Evolutionary conservation across 1,139 yeast genomes (phyloP).

Genomic region (Ashbya aceris): DNA sequence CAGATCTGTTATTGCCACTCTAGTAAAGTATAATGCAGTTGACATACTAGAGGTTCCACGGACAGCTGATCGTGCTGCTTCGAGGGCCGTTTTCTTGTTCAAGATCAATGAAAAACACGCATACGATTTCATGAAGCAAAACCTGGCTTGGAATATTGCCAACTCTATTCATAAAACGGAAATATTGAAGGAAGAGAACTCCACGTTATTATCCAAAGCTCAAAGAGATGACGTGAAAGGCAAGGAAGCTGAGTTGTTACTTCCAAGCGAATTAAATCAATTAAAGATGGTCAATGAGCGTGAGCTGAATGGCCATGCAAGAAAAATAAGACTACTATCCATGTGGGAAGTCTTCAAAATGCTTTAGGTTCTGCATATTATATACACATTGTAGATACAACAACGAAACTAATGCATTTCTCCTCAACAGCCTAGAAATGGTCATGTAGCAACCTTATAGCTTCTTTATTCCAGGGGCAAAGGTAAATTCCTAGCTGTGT

Average conservation of each 20-base stretch:
- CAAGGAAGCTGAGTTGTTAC: constrained; percentile 61
- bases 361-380: constrained; percentile 11
- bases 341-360: constrained; percentile 45
- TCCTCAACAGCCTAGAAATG: constrained; percentile 18
- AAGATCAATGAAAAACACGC: constrained; percentile 53
- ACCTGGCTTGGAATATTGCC: constrained; percentile 60
- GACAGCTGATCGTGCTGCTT: constrained; percentile 85
- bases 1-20: constrained; percentile 49
- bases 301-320: constrained; percentile 46
- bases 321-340: constrained; percentile 45
- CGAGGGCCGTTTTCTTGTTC: constrained; percentile 77
- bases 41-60: constrained; percentile 90
- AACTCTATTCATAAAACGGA: constrained; percentile 49
- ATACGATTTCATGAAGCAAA: constrained; percentile 41
- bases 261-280: constrained; percentile 68
- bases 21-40: constrained; percentile 49
- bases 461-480: constrained; percentile 35
- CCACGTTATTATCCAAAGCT: constrained; percentile 64
- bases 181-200: constrained; percentile 50
- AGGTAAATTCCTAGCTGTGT: constrained; percentile 52
- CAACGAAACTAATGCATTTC: background rate
- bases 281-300: constrained; percentile 50
- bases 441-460: constrained; percentile 19
- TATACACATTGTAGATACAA: constrained; percentile 1
- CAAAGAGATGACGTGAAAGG: constrained; percentile 88